These are phyloP conservation scores for Alternaria gansuensis DNA, from an alignment of 2,329 filamentous ascomycete genomes.

Conservation along the genomic window DNA sequence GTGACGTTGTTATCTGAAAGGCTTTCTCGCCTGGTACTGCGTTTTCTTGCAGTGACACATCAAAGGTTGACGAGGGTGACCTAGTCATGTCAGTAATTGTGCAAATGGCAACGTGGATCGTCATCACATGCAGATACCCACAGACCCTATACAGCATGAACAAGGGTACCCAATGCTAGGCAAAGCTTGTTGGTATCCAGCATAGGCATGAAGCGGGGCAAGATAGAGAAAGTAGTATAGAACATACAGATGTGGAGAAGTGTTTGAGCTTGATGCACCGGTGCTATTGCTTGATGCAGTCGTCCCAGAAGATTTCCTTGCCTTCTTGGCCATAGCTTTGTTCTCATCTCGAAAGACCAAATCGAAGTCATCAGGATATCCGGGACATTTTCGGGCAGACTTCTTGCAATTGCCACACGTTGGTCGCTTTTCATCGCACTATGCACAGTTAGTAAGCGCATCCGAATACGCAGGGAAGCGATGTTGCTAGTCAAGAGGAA, in stretches of 20 bases:
- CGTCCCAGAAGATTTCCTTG: constrained; percentile 56
- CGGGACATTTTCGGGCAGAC: constrained; percentile 44
- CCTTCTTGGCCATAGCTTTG: constrained; percentile 70
- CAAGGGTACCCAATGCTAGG: constrained; percentile 3
- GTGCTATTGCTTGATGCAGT: constrained; percentile 29
- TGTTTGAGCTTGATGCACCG: constrained; percentile 37
- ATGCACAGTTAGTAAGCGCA: constrained; percentile 18
- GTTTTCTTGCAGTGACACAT: constrained; percentile 24
- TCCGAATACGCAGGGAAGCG: constrained; percentile 7
- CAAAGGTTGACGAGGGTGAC: constrained; percentile 34
- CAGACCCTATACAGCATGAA: constrained; percentile 1
- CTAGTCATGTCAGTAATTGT: constrained; percentile 29
- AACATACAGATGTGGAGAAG: constrained; percentile 45
- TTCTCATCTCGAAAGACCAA: constrained; percentile 78
- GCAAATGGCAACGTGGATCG: constrained; percentile 9
- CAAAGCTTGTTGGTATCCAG: background rate
- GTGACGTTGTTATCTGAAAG: constrained; percentile 21
- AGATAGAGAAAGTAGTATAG: constrained; percentile 6
- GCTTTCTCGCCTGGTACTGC: constrained; percentile 9
- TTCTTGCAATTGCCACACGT: constrained; percentile 51
- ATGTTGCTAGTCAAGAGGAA: constrained; percentile 11
- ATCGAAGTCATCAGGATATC: constrained; percentile 71
- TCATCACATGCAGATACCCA: constrained; percentile 6
- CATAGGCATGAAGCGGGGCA: constrained; percentile 3
- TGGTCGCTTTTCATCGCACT: constrained; percentile 51